phyloP scores from a whole-genome alignment of 208 protist species.

The Trypanosoma vivax region DNA sequence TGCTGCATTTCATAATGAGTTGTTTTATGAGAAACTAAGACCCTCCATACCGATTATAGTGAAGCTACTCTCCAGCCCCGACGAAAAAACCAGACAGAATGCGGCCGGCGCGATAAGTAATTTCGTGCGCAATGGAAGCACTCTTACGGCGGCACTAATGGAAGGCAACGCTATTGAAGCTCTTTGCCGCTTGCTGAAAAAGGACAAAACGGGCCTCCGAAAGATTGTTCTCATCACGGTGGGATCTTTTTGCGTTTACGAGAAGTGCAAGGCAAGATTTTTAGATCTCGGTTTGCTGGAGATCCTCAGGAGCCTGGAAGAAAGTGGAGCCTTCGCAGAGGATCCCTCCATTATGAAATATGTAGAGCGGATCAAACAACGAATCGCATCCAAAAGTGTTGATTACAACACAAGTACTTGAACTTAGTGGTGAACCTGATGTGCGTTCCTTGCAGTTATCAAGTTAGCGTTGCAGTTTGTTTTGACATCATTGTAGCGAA shows the following conservation, averaged over 20 bases:
- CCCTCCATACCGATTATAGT: slow-evolving; percentile 75
- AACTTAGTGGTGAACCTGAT: too few species aligned
- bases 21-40: slow-evolving; percentile 76
- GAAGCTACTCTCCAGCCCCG: slow-evolving; percentile 58
- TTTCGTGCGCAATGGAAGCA: slow-evolving; percentile 88
- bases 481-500: too few species aligned
- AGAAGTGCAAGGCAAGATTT: slow-evolving; percentile 66
- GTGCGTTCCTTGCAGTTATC: too few species aligned
- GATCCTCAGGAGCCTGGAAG: slow-evolving; percentile 50
- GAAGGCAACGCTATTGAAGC: slow-evolving; percentile 65
- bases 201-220: slow-evolving; percentile 49
- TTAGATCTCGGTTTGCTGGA: slow-evolving; percentile 38
- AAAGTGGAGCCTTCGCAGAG: slow-evolving; percentile 21
- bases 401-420: too few species aligned
- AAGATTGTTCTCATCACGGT: slow-evolving; percentile 87
- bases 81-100: slow-evolving; percentile 94
- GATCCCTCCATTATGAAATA: slow-evolving; percentile 78
- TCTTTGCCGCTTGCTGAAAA: slow-evolving; percentile 70
- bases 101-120: slow-evolving; percentile 93
- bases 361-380: slow-evolving; percentile 39
- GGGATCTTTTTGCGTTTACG: slow-evolving; percentile 86
- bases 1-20: slow-evolving; percentile 89
- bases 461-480: too few species aligned
- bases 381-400: too few species aligned
- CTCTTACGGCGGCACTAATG: slow-evolving; percentile 53